Conservation (phyloP, 306 rosid genomes). For the Medicago arabica region DNA sequence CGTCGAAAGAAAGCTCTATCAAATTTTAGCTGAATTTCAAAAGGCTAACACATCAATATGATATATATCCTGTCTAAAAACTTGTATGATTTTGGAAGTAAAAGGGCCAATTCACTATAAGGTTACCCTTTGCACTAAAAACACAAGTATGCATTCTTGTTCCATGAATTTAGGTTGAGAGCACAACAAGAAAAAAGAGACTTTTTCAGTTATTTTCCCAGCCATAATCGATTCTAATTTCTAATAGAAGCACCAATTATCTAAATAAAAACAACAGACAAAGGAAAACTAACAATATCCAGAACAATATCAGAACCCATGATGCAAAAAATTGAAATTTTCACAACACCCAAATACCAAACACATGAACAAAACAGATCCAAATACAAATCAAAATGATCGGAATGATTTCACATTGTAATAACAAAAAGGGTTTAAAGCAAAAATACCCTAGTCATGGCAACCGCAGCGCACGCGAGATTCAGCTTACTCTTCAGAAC, state of each 20-base stretch:
- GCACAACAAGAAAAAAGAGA: neutral
- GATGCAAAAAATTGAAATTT: neutral
- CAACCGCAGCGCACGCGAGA: slow-evolving; percentile 93
- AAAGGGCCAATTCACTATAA: slow-evolving; percentile 11
- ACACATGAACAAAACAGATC: neutral
- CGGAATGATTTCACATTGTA: slow-evolving; percentile 3
- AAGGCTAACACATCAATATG: neutral
- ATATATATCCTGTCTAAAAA: neutral
- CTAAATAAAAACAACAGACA: too few species aligned
- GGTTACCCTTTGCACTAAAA: neutral
- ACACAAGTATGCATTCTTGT: too few species aligned
- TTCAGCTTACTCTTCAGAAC: slow-evolving; percentile 84
- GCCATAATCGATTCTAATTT: neutral
- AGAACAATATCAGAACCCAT: neutral
- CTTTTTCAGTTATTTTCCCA: neutral
- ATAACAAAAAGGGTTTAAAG: neutral
- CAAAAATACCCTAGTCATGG: slow-evolving; percentile 69
- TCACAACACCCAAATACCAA: neutral
- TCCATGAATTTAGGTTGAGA: too few species aligned
- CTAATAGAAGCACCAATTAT: slow-evolving; percentile 2
- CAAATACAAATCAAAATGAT: neutral
- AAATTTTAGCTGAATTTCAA: slow-evolving; percentile 19
- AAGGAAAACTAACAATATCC: neutral
- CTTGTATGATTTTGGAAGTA: slow-evolving; percentile 7
- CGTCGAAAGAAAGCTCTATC: neutral